These are phyloP conservation scores for Botrytis squamosa DNA, from an alignment of 2,329 filamentous ascomycete genomes.

Conservation along the genomic window DNA sequence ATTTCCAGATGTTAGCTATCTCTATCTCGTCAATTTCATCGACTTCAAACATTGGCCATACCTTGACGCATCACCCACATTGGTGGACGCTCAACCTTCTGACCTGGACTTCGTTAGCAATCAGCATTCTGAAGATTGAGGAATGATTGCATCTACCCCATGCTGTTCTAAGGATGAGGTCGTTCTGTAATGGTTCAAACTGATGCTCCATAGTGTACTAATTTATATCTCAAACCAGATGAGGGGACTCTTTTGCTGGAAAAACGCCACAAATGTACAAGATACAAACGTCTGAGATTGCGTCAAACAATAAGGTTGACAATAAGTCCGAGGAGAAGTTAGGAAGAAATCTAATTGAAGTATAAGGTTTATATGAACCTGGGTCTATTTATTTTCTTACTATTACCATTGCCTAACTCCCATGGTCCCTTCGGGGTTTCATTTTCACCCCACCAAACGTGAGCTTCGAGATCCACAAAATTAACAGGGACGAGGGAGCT, in stretches of 20 bases:
- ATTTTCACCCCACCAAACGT: conserved; percentile 4
- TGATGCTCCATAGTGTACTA: conserved; percentile 56
- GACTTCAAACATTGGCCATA: conserved; percentile 42
- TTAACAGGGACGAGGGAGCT: neutral
- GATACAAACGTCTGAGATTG: neutral
- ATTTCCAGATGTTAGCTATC: neutral
- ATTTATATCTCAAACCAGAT: neutral
- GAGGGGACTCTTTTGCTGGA: neutral
- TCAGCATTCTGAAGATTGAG: neutral
- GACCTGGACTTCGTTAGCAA: conserved; percentile 53
- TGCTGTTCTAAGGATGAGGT: conserved; percentile 85
- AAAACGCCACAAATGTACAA: neutral
- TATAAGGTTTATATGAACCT: conserved; percentile 8
- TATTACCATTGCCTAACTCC: neutral
- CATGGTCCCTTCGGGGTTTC: neutral
- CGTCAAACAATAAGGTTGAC: neutral
- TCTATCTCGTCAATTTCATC: conserved; percentile 6
- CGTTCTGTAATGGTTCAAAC: conserved; percentile 88
- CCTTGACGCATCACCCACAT: conserved; percentile 99
- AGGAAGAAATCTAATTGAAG: neutral
- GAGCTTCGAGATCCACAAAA: neutral
- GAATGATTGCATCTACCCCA: conserved; percentile 57
- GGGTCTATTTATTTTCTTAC: neutral
- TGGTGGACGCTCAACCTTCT: conserved; percentile 87
- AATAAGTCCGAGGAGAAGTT: neutral